Percentiles rank a stretch among this genome's conserved stretches.
Evolutionary conservation across 352 stramenopile species (phyloP).

Genomic region (Globisporangium acanthophoron): DNA sequence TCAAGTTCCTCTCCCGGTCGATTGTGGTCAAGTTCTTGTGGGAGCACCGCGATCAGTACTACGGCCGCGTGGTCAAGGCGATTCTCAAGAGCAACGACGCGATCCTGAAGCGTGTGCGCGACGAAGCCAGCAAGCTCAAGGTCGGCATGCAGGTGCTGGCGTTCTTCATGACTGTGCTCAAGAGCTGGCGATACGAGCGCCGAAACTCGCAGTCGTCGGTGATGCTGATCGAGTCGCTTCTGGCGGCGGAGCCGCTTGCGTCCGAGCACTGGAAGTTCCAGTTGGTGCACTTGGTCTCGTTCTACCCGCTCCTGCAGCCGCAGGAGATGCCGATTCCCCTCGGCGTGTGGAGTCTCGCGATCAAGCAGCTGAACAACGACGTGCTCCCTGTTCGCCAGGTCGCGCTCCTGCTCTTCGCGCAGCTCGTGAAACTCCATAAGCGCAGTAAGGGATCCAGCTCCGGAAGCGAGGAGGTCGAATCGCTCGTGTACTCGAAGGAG

Average conservation of each 20-base stretch:
- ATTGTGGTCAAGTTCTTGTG: slow-evolving; percentile 39
- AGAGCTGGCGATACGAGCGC: slow-evolving; percentile 47
- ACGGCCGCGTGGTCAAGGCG: slow-evolving; percentile 34
- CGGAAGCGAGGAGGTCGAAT: slow-evolving; percentile 12
- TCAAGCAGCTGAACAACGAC: slow-evolving; percentile 47
- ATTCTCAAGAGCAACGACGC: slow-evolving; percentile 41
- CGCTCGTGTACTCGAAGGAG: slow-evolving; percentile 36
- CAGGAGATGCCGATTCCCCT: slow-evolving; percentile 34
- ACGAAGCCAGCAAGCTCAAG: slow-evolving; percentile 51
- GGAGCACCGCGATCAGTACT: slow-evolving; percentile 30
- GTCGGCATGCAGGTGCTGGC: slow-evolving; percentile 44
- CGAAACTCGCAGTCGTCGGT: slow-evolving; percentile 6
- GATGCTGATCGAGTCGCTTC: slow-evolving; percentile 24
- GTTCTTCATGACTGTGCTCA: slow-evolving; percentile 48
- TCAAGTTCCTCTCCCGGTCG: slow-evolving; percentile 35
- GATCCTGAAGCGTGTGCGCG: slow-evolving; percentile 47
- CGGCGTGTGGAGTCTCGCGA: slow-evolving; percentile 43
- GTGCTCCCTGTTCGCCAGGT: slow-evolving; percentile 62
- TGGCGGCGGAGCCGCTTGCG: slow-evolving; percentile 29
- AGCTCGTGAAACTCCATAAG: slow-evolving; percentile 49
- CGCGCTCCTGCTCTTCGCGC: slow-evolving; percentile 40
- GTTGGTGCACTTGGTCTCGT: slow-evolving; percentile 60
- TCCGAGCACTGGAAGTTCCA: slow-evolving; percentile 75
- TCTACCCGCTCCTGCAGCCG: slow-evolving; percentile 58
- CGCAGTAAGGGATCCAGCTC: neutral